Evolutionary conservation across 1,284 basidiomycete species (phyloP), one percentile per base, ranked within the genome.

Genomic region (Trichosporon coremiiforme): DNA sequence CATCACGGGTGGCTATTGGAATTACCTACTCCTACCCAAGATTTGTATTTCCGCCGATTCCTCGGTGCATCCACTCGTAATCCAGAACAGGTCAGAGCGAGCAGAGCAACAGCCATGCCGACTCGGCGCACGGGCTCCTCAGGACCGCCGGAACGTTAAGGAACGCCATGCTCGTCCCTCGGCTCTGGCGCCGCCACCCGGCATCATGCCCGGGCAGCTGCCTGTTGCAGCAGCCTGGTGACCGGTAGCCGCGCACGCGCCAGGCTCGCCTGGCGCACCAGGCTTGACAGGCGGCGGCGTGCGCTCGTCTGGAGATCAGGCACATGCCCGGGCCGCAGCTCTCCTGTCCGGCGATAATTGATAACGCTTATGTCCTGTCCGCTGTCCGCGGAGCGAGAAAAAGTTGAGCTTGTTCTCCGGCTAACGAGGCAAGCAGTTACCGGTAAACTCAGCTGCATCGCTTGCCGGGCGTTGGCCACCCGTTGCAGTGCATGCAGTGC

Each of bases 81-180:
- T 53, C 50, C 50, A 25, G 50, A 20, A 53, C 50, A 53, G 50
- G 50, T 53, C 50, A 53, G 41, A 45, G 20, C 50, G 20, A n/a
- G 22, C 10, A 17, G 8, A 53, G 10, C 50, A 10, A 35, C 33
- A 35, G 33, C 33, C 33, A 22, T 53, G 20, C 50, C 50, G 50
- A 25, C 50, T 20, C 50, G 50, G 50, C 50, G 50, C 50, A 53
- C 50, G 20, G 50, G 50, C 50, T n/a, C 50, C 50, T 53, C 50
- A 53, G 50, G 50, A 53, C 50, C 50, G 50, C 50, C 50, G 50
- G 50, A 53, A 20, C 50, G 50, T 25, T 53, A 20, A 53, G 50
- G 50, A 53, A 53, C 50, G 22, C 50, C 50, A 20, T 53, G 7
- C 50, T 17, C 20, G 7, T 50, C 20, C n/a, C 47, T 20, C n/a